Evolutionary conservation across 371 early-diverging fungal species (phyloP).

Genomic region (Conidiobolus incongruus): DNA sequence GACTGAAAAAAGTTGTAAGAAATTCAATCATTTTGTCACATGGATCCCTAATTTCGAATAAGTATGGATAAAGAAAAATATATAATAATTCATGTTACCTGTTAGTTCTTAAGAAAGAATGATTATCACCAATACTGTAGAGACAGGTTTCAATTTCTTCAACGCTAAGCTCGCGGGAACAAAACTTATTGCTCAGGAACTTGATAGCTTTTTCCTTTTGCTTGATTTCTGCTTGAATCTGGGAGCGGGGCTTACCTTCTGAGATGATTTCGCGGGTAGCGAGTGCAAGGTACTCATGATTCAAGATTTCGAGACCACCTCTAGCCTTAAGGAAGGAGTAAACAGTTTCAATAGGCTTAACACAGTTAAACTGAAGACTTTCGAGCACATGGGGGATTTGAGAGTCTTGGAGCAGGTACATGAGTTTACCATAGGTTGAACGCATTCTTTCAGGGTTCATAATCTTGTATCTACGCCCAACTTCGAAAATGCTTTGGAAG

Average conservation of each 20-base stretch:
- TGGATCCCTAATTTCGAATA: slow-evolving; percentile 38
- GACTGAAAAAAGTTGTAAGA: slow-evolving; percentile 36
- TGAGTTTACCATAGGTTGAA: slow-evolving; percentile 78
- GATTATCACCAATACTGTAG: slow-evolving; percentile 89
- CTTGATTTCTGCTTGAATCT: slow-evolving; percentile 62
- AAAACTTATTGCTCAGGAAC: slow-evolving; percentile 50
- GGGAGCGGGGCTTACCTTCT: slow-evolving; percentile 43
- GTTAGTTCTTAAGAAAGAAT: slow-evolving; percentile 70
- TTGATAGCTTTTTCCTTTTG: slow-evolving; percentile 84
- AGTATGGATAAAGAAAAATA: not conserved
- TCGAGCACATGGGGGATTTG: slow-evolving; percentile 67
- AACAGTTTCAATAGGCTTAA: slow-evolving; percentile 72
- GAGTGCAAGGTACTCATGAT: slow-evolving; percentile 48
- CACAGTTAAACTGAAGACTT: slow-evolving; percentile 58
- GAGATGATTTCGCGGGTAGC: slow-evolving; percentile 83
- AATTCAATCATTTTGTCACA: slow-evolving; percentile 79
- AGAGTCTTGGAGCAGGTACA: slow-evolving; percentile 81
- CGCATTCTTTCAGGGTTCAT: slow-evolving; percentile 97
- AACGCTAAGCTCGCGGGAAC: slow-evolving; percentile 16
- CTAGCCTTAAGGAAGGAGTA: slow-evolving; percentile 32
- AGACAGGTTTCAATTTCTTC: slow-evolving; percentile 73
- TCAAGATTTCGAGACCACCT: slow-evolving; percentile 31
- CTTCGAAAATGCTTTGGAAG: slow-evolving; percentile 78
- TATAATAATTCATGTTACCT: slow-evolving; percentile 17
- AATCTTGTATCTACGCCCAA: slow-evolving; percentile 90